Conservation (phyloP, 495 filamentous ascomycete genomes). For the Penicillium flavigenum region DNA sequence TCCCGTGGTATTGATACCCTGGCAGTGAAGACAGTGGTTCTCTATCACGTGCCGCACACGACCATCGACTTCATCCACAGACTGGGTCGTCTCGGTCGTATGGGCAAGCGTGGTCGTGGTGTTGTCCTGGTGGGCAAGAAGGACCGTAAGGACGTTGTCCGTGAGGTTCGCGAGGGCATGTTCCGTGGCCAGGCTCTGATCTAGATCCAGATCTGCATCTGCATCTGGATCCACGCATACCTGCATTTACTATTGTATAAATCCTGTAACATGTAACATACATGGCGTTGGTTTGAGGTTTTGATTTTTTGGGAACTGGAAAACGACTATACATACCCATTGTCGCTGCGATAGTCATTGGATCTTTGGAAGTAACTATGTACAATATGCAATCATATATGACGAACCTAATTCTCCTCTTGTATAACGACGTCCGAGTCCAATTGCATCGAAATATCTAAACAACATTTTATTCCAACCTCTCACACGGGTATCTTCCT, state of each 20-base stretch:
- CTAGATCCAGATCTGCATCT: slow-evolving; percentile 32
- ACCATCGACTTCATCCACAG: slow-evolving; percentile 98
- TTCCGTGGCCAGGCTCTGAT: slow-evolving; percentile 86
- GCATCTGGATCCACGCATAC: slow-evolving; percentile 4
- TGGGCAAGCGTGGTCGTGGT: slow-evolving; percentile 86
- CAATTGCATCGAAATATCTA: neutral
- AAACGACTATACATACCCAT: slow-evolving; percentile 26
- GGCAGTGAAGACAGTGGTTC: slow-evolving; percentile 83
- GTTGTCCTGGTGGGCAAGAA: slow-evolving; percentile 86
- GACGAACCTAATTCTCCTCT: slow-evolving; percentile 10
- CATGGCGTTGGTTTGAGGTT: slow-evolving; percentile 20
- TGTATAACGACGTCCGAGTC: neutral
- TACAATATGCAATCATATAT: slow-evolving; percentile 14
- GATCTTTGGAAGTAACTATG: slow-evolving; percentile 9
- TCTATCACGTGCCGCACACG: slow-evolving; percentile 94
- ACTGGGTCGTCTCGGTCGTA: slow-evolving; percentile 83
- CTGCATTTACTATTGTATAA: slow-evolving; percentile 21
- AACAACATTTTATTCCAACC: neutral
- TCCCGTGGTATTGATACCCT: slow-evolving; percentile 93
- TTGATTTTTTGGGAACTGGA: slow-evolving; percentile 15
- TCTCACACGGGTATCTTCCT: slow-evolving; percentile 37
- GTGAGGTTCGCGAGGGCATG: slow-evolving; percentile 93
- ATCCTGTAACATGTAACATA: slow-evolving; percentile 32
- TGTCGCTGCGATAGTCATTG: slow-evolving; percentile 12
- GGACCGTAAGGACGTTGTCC: slow-evolving; percentile 85